phyloP scores from a whole-genome alignment of 2,329 filamentous ascomycete species.

The Leptographium radiaticola region DNA sequence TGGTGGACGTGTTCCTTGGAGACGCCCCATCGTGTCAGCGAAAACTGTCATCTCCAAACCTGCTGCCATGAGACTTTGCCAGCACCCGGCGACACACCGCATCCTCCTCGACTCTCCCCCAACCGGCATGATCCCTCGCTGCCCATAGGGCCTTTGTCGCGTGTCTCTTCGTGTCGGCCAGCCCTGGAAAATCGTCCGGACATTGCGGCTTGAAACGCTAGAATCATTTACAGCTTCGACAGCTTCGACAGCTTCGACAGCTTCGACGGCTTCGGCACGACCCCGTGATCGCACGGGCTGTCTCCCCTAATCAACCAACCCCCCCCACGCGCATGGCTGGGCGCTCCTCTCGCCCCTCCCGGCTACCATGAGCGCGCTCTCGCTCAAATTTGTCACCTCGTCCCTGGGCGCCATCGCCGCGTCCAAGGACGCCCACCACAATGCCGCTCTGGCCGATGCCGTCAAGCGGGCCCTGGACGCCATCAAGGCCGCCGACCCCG shows the following conservation, averaged over 20 bases:
- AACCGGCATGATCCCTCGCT: not conserved
- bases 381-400: constrained; percentile 88
- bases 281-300: not conserved
- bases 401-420: constrained; percentile 84
- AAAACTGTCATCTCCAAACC: not conserved
- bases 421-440: constrained; percentile 82
- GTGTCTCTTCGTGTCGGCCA: not conserved
- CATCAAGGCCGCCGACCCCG: constrained; percentile 71
- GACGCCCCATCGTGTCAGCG: not conserved
- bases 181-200: not conserved
- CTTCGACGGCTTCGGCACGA: not conserved
- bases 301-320: constrained; percentile 1
- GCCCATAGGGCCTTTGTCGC: constrained; percentile 1
- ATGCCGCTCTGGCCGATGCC: constrained; percentile 70
- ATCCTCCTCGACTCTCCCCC: not conserved
- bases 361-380: constrained; percentile 78
- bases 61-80: not conserved
- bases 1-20: not conserved
- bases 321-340: constrained; percentile 29
- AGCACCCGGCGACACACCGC: not conserved
- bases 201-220: not conserved
- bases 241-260: not conserved
- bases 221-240: not conserved
- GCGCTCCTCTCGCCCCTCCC: constrained; percentile 22
- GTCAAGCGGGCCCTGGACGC: constrained; percentile 71